Percentiles rank a stretch among this genome's conserved stretches.
Evolutionary conservation across 306 rosid genomes (phyloP).

Genomic region (Arachis hypogaea): DNA sequence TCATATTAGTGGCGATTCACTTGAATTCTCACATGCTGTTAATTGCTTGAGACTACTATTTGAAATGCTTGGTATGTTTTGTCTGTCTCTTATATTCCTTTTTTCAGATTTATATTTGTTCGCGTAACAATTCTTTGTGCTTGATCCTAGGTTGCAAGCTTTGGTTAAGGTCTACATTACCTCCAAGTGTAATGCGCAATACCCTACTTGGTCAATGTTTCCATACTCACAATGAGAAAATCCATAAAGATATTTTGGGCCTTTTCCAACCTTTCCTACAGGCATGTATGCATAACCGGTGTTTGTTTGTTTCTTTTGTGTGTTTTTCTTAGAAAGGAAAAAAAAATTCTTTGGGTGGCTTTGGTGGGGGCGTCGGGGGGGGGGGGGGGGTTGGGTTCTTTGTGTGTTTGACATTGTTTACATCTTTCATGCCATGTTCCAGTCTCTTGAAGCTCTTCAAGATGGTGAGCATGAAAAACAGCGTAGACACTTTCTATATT

Average conservation of each 20-base stretch:
- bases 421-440: slow-evolving; percentile 40
- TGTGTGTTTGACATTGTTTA: slow-evolving; percentile 42
- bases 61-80: slow-evolving; percentile 82
- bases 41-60: slow-evolving; percentile 85
- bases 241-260: slow-evolving; percentile 92
- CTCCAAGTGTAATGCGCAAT: slow-evolving; percentile 93
- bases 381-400: slow-evolving; percentile 27
- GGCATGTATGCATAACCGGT: slow-evolving; percentile 60
- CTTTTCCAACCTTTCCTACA: slow-evolving; percentile 92
- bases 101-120: slow-evolving; percentile 15
- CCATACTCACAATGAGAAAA: slow-evolving; percentile 90
- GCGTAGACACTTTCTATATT: slow-evolving; percentile 92
- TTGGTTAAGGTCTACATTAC: slow-evolving; percentile 93
- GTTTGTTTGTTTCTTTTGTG: slow-evolving; percentile 26
- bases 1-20: slow-evolving; percentile 84
- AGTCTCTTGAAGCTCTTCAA: slow-evolving; percentile 99
- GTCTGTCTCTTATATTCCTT: slow-evolving; percentile 30
- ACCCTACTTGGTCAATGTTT: slow-evolving; percentile 97
- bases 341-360: background rate
- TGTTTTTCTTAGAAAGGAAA: background rate
- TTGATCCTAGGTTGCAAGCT: slow-evolving; percentile 83
- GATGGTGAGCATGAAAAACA: slow-evolving; percentile 97
- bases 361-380: background rate
- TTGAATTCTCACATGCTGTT: slow-evolving; percentile 90
- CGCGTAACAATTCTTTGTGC: slow-evolving; percentile 39